phyloP scores from a whole-genome alignment of 2,329 filamentous ascomycete genomes.

The Sclerotinia sclerotiorum region DNA sequence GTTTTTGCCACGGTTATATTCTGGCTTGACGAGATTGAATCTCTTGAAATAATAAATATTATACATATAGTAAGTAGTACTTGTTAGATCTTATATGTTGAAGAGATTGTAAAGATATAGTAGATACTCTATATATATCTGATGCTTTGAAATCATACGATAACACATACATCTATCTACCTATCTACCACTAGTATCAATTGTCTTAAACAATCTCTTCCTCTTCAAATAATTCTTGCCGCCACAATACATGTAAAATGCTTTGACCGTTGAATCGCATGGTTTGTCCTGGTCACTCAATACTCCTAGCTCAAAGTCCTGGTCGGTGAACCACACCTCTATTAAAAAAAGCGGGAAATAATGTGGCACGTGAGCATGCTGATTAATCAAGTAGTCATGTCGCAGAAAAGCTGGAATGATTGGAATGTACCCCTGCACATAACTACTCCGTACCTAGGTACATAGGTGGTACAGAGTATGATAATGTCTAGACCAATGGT shows the following conservation, averaged over 20 bases:
- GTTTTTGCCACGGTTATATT: background rate
- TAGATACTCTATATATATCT: no score
- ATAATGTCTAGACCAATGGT: background rate
- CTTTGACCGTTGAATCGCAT: conserved; percentile 4
- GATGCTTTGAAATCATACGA: no score
- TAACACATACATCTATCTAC: no score
- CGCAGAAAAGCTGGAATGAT: background rate
- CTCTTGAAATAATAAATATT: background rate
- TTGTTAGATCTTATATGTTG: background rate
- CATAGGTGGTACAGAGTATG: no score
- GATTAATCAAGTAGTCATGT: background rate
- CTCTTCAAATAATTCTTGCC: background rate
- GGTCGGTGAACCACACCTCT: background rate
- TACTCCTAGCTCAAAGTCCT: background rate
- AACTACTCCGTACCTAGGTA: background rate
- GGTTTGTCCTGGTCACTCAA: background rate
- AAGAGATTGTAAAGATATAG: background rate
- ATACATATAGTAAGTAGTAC: background rate
- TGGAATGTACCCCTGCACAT: background rate
- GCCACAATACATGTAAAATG: background rate
- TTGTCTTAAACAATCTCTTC: background rate
- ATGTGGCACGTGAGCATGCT: background rate
- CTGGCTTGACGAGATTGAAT: background rate
- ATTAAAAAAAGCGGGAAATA: background rate
- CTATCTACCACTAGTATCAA: no score